Evolutionary conservation across 768 basidiomycete genomes (phyloP), one percentile per base, ranked within the genome.

Genomic region (Harrya chromipes): DNA sequence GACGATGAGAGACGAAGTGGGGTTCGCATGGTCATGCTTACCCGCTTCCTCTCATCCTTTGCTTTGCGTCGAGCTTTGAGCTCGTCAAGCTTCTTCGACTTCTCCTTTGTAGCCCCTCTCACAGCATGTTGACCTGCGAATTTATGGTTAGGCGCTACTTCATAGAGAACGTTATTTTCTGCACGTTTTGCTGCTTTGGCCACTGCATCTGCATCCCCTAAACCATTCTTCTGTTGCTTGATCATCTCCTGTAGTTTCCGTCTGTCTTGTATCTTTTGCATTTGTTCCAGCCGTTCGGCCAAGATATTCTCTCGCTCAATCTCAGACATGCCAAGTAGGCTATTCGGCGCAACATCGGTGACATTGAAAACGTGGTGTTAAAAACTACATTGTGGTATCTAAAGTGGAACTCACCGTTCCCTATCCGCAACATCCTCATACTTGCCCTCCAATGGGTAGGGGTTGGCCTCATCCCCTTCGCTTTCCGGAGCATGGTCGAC

Each of bases 401-500:
- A 56, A 59, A 47, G 56, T 47, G 34, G 53, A 48, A 74, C 87
- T 72, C 72, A 95, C 95, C 76, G 72, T 55, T 85, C 78, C 60
- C 87, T 80, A 68, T 97, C 95, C 12, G 74, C 77, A 59, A 92
- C 91, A 61, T 97, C 85, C 50, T 79, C 79, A 63, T 90, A 98
- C 68, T 91, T 90, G 43, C 91, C 93, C 60, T 98, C 95, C 12
- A 97, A 72, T 0, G 93, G 94, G 64, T 91, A 98, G 4, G 84
- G 84, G 56, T 90, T 85, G 12, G 66, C 63, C 5, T 74, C 76
- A 26, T 78, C 74, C 33, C 78, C 76, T 58, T 88, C 87, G 52
- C 81, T 85, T 59, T 88, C 86, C 11, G 77, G 76, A 19, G 70
- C 77, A 35, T 75, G 72, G 29, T 79, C 82, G 16, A 84, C 82